A percentile compares a stretch with the other conserved stretches of the same genome.
Evolutionary conservation across 345 rosid species (phyloP).

Genomic region (Kandelia obovata): DNA sequence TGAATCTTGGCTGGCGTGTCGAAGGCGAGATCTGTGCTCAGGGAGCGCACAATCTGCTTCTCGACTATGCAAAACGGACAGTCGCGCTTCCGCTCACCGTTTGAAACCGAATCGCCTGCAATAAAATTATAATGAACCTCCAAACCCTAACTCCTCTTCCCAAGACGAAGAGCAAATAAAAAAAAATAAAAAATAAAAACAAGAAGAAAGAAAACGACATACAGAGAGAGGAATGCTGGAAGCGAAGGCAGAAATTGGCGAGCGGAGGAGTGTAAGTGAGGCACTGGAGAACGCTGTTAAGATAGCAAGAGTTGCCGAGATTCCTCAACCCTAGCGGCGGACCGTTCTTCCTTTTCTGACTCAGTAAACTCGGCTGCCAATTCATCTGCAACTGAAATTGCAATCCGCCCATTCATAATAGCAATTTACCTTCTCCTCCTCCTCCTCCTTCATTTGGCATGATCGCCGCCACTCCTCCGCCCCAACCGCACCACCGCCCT

Average conservation of each 20-base stretch:
- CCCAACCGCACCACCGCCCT: conserved; percentile 13
- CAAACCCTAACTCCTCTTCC: not conserved
- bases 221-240: conserved; percentile 82
- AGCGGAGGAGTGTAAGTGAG: conserved; percentile 98
- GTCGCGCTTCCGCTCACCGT: conserved; percentile 59
- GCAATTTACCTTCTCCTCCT: not conserved
- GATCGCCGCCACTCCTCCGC: not conserved
- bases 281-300: conserved; percentile 87
- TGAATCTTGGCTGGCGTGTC: conserved; percentile 73
- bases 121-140: not conserved
- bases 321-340: conserved; percentile 89
- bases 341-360: conserved; percentile 66
- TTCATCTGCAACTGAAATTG: conserved; percentile 69
- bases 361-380: conserved; percentile 90
- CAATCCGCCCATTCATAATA: conserved; percentile 27
- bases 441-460: conserved; percentile 20
- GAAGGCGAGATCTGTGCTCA: conserved; percentile 48
- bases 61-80: conserved; percentile 91
- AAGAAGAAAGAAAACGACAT: conserved; percentile 4
- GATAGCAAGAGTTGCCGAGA: conserved; percentile 96
- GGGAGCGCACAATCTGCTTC: conserved; percentile 71
- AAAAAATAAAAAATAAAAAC: not conserved
- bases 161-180: not conserved
- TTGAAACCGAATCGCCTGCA: conserved; percentile 57
- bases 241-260: conserved; percentile 88